Conservation (phyloP, 768 basidiomycete species). For the Auricularia sp. region DNA sequence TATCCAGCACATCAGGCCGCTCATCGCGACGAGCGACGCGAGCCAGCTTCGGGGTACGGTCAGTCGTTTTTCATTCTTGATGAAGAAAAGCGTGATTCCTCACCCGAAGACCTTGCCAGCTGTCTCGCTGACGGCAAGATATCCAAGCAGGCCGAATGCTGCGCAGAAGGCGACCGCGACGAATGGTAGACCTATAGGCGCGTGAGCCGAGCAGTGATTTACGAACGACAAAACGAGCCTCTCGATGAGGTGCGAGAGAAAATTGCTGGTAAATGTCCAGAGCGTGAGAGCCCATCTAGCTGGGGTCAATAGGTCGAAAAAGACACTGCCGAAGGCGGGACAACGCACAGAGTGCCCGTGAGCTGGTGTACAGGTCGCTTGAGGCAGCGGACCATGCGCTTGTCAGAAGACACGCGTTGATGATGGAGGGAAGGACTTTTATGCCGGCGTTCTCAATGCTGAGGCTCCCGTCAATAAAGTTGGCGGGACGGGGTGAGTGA, state of each 20-base stretch:
- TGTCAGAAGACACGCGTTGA: slow-evolving; percentile 23
- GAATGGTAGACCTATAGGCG: slow-evolving; percentile 18
- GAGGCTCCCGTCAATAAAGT: background rate
- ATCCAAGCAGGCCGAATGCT: slow-evolving; percentile 20
- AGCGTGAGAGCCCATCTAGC: slow-evolving; percentile 25
- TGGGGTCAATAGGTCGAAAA: background rate
- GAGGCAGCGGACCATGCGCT: slow-evolving; percentile 33
- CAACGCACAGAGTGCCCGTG: slow-evolving; percentile 7
- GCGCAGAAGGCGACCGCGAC: slow-evolving; percentile 23
- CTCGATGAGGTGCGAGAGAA: slow-evolving; percentile 24
- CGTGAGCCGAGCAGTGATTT: background rate
- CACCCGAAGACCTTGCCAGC: slow-evolving; percentile 24
- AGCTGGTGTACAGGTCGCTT: slow-evolving; percentile 30
- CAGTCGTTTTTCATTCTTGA: background rate
- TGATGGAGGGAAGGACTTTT: slow-evolving; percentile 38
- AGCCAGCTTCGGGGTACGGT: background rate
- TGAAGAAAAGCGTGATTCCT: background rate
- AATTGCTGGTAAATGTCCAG: slow-evolving; percentile 28
- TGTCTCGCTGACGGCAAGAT: slow-evolving; percentile 23
- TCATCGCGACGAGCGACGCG: slow-evolving; percentile 3
- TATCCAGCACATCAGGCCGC: slow-evolving; percentile 26
- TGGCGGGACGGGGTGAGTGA: background rate
- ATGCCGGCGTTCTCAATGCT: slow-evolving; percentile 42
- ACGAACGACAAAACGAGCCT: slow-evolving; percentile 12
- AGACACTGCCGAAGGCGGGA: slow-evolving; percentile 6